Evolutionary conservation across 2,329 filamentous ascomycete species (phyloP).

Genomic region (Diplodia corticola): DNA sequence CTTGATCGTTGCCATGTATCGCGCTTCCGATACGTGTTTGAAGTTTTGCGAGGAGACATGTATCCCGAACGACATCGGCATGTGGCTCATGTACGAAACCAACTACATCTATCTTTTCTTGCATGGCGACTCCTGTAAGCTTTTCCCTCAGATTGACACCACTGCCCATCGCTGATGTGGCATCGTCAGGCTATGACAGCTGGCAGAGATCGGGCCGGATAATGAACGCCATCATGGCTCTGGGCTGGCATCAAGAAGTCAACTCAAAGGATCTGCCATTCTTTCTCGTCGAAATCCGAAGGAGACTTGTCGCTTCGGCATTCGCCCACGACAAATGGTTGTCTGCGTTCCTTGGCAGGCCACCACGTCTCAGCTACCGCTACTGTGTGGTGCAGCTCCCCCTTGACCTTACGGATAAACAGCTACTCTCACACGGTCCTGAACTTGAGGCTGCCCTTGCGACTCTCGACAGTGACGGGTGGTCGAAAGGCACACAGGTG

Average conservation of each 20-base stretch:
- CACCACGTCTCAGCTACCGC: conserved; percentile 54
- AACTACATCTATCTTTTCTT: conserved; percentile 31
- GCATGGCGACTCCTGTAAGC: conserved; percentile 35
- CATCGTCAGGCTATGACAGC: conserved; percentile 30
- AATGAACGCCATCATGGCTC: conserved; percentile 34
- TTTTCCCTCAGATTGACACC: neutral
- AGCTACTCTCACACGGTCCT: conserved; percentile 46
- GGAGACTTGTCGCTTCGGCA: conserved; percentile 34
- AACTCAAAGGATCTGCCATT: conserved; percentile 30
- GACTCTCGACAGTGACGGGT: conserved; percentile 4
- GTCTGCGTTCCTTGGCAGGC: conserved; percentile 56
- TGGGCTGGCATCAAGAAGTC: conserved; percentile 39
- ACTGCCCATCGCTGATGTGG: neutral
- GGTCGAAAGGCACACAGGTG: conserved; percentile 41
- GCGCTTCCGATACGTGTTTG: conserved; percentile 35
- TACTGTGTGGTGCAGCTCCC: conserved; percentile 58
- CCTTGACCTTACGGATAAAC: conserved; percentile 55
- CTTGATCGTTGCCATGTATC: conserved; percentile 25
- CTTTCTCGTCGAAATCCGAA: conserved; percentile 40
- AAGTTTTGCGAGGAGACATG: conserved; percentile 36
- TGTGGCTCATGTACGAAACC: conserved; percentile 39
- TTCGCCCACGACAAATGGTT: conserved; percentile 51
- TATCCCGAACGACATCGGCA: conserved; percentile 36
- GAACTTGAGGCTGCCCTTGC: neutral
- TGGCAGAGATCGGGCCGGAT: conserved; percentile 38